Evolutionary conservation across 768 basidiomycete species (phyloP).

Genomic region (Gautieria morchelliformis): DNA sequence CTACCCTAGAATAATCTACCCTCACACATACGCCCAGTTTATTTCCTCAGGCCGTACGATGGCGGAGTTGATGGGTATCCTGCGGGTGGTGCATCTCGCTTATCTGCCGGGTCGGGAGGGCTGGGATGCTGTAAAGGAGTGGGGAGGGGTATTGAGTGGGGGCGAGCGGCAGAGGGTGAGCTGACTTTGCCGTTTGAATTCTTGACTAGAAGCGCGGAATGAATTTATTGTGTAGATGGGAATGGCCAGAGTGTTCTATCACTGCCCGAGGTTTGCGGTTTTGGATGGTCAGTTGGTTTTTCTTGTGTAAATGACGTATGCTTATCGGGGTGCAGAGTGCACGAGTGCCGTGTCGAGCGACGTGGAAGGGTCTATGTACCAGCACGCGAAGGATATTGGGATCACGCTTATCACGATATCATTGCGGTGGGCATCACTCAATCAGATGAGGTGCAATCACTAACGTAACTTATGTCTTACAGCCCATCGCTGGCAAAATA

Average conservation of each 20-base stretch:
- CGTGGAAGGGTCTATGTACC: constrained; percentile 94
- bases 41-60: constrained; percentile 48
- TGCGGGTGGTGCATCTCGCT: constrained; percentile 72
- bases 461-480: constrained; percentile 1
- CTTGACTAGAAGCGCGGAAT: background rate
- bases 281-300: constrained; percentile 57
- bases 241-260: constrained; percentile 89
- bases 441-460: background rate
- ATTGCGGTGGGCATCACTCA: constrained; percentile 43
- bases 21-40: constrained; percentile 74
- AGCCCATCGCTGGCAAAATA: constrained; percentile 84
- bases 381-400: constrained; percentile 77
- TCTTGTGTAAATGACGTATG: background rate
- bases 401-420: constrained; percentile 94
- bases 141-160: constrained; percentile 91
- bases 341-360: constrained; percentile 94
- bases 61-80: constrained; percentile 62
- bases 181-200: background rate
- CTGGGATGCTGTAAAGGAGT: constrained; percentile 84
- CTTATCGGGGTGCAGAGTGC: constrained; percentile 50
- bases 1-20: constrained; percentile 76
- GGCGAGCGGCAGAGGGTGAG: constrained; percentile 88
- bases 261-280: constrained; percentile 71
- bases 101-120: constrained; percentile 86
- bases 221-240: constrained; percentile 48